A percentile compares a stretch with the other conserved stretches of the same genome.
phyloP scores from a whole-genome alignment of 2,329 filamentous ascomycete species.

The Aspergillus jensenii region DNA sequence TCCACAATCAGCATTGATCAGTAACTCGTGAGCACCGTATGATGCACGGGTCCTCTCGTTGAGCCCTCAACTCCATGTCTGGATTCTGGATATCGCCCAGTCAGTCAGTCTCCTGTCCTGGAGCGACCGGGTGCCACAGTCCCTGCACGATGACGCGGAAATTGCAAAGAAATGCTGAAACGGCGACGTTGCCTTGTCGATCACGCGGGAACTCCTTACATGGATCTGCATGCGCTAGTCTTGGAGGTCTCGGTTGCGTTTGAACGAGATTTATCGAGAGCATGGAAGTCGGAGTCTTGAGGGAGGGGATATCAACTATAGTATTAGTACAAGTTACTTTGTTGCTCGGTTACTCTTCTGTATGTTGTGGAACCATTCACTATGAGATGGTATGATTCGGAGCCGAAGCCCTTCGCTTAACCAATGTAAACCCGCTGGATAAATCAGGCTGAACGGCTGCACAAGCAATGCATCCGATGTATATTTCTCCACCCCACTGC shows the following conservation, averaged over 20 bases:
- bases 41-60: background rate
- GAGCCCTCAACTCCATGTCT: background rate
- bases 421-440: background rate
- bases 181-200: slow-evolving; percentile 21
- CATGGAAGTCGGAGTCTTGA: background rate
- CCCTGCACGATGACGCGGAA: slow-evolving; percentile 8
- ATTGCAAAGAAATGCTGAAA: slow-evolving; percentile 11
- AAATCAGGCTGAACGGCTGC: background rate
- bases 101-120: too few relatives aligned
- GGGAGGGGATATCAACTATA: background rate
- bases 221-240: slow-evolving; percentile 20
- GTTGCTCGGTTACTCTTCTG: too few relatives aligned
- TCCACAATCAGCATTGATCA: background rate
- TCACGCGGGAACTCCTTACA: slow-evolving; percentile 28
- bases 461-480: background rate
- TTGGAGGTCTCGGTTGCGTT: background rate
- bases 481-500: background rate
- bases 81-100: background rate
- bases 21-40: background rate
- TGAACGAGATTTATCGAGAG: background rate
- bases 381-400: too few relatives aligned
- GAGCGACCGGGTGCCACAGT: too few relatives aligned
- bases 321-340: too few relatives aligned
- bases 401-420: too few relatives aligned
- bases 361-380: too few relatives aligned